A percentile compares a stretch with the other conserved stretches of the same genome.
Conservation (phyloP, 768 basidiomycete species). For the Cyclocybe aegerita region DNA sequence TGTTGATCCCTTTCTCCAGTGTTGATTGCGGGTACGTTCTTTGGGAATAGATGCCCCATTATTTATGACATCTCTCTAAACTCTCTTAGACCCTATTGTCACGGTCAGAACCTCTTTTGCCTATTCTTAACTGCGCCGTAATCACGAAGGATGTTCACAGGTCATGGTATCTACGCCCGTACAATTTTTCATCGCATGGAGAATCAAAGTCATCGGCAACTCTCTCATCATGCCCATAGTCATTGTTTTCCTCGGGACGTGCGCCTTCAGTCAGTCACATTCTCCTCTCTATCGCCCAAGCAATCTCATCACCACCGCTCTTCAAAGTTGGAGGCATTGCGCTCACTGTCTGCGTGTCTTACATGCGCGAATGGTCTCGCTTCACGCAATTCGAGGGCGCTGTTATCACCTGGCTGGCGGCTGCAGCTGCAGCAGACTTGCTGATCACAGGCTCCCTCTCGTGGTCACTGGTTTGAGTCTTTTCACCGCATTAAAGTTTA, state of each 20-base stretch:
- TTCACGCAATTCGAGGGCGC: no score
- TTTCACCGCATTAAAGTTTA: no score
- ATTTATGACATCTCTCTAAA: not conserved
- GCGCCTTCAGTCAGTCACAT: conserved; percentile 26
- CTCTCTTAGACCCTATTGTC: conserved; percentile 3
- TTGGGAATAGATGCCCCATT: no score
- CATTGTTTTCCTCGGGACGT: conserved; percentile 25
- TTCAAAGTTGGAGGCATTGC: conserved; percentile 6
- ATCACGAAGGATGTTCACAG: conserved; percentile 17
- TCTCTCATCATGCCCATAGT: conserved; percentile 22
- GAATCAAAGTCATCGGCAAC: conserved; percentile 33
- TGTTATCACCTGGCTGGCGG: no score
- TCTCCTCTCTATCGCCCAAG: no score
- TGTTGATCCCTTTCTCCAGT: not conserved
- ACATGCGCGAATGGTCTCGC: no score
- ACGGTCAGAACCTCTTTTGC: not conserved
- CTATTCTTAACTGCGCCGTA: not conserved
- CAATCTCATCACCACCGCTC: no score
- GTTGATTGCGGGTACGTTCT: conserved; percentile 4
- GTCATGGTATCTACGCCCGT: conserved; percentile 38
- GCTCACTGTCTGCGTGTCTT: not conserved
- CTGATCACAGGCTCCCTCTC: no score
- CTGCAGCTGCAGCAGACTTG: no score
- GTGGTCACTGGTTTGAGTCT: no score
- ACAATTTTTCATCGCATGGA: conserved; percentile 42